Evolutionary conservation across 805 yeast genomes (phyloP).

Genomic region (Lipomyces sp.): DNA sequence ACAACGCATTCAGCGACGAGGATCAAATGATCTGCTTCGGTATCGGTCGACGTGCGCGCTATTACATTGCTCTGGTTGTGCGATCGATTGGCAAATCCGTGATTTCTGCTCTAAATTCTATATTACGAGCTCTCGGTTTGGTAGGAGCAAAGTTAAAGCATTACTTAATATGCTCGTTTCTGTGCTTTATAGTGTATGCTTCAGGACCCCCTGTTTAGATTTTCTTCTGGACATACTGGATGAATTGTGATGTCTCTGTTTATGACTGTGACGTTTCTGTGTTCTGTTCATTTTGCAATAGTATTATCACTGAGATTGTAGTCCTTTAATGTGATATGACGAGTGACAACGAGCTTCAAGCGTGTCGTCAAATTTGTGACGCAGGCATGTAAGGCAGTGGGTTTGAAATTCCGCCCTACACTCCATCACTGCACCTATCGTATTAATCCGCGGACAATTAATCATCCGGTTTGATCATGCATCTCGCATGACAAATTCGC

Average conservation of each 20-base stretch:
- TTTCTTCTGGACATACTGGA: not conserved
- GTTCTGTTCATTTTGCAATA: not conserved
- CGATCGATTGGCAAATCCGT: not conserved
- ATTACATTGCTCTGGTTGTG: not conserved
- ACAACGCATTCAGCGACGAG: not conserved
- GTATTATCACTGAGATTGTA: not conserved
- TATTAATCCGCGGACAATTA: too few relatives aligned
- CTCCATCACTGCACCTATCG: too few relatives aligned
- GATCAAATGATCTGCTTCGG: not conserved
- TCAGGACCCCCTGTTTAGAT: slow-evolving; percentile 5
- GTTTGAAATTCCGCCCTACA: too few relatives aligned
- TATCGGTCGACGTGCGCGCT: not conserved
- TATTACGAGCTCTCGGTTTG: slow-evolving; percentile 1
- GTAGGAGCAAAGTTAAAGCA: slow-evolving; percentile 1
- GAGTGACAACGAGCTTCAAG: too few relatives aligned
- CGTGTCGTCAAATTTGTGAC: too few relatives aligned
- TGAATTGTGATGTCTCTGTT: not conserved
- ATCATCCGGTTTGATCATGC: too few relatives aligned
- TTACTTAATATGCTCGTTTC: slow-evolving; percentile 4
- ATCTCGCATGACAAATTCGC: too few relatives aligned
- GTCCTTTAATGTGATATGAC: not conserved
- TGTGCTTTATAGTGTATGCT: slow-evolving; percentile 19
- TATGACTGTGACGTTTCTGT: not conserved
- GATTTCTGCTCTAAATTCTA: not conserved
- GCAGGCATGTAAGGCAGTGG: too few relatives aligned